phyloP scores from a whole-genome alignment of 2,329 filamentous ascomycete genomes.

The Claviceps africana region DNA sequence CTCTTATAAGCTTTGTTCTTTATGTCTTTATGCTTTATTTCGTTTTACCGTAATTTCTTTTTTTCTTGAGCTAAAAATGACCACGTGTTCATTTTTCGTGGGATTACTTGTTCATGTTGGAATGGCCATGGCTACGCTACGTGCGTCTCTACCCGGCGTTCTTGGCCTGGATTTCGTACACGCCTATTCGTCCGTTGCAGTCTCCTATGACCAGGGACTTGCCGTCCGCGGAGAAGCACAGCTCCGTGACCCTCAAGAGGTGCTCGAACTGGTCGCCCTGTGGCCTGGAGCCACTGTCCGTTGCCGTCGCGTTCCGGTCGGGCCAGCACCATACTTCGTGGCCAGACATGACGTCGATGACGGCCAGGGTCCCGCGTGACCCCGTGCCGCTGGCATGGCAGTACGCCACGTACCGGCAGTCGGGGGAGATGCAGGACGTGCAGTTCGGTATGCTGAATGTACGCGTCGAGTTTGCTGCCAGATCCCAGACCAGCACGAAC shows the following conservation, averaged over 20 bases:
- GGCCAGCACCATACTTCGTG: constrained; percentile 25
- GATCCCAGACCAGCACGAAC: constrained; percentile 27
- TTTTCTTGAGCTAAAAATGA: too few species aligned
- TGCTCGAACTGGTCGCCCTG: constrained; percentile 20
- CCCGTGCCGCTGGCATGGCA: constrained; percentile 22
- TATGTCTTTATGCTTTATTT: too few species aligned
- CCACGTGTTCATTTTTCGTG: too few species aligned
- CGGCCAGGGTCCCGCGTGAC: constrained; percentile 19
- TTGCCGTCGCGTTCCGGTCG: constrained; percentile 15
- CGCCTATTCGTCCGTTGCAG: constrained; percentile 18
- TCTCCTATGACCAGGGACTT: constrained; percentile 23
- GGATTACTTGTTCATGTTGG: too few species aligned
- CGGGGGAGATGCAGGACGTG: constrained; percentile 23
- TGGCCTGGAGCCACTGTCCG: constrained; percentile 10
- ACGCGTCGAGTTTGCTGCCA: constrained; percentile 21
- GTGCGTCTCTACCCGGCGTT: not conserved
- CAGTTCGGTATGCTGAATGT: constrained; percentile 27
- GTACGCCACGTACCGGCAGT: constrained; percentile 27
- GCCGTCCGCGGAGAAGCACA: constrained; percentile 24
- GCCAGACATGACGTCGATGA: constrained; percentile 24
- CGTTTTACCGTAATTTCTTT: too few species aligned
- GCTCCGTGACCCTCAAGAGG: constrained; percentile 21
- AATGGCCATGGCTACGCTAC: not conserved
- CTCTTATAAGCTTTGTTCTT: too few species aligned
- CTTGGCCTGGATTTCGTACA: constrained; percentile 22